Conservation (phyloP, 805 yeast species). For the Saturnispora quitensis region DNA sequence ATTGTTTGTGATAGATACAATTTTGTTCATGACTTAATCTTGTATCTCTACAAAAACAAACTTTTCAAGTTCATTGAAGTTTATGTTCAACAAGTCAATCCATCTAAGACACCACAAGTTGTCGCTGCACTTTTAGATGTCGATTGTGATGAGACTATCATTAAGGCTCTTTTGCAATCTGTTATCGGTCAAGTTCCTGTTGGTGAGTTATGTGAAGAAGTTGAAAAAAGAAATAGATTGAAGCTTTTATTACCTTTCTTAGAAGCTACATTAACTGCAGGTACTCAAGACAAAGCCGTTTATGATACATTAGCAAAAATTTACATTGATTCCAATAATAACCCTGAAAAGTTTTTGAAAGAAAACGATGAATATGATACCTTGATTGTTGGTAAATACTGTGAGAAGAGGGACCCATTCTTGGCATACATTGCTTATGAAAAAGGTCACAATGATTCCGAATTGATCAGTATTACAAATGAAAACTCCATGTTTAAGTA, state of each 20-base stretch:
- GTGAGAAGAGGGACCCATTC: constrained; percentile 98
- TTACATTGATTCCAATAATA: constrained; percentile 94
- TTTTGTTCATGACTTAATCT: constrained; percentile 86
- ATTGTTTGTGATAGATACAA: constrained; percentile 90
- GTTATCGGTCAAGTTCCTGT: constrained; percentile 94
- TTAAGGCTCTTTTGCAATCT: constrained; percentile 68
- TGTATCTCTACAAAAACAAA: constrained; percentile 90
- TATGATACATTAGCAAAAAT: constrained; percentile 94
- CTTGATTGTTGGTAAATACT: constrained; percentile 91
- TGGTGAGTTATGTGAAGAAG: constrained; percentile 81
- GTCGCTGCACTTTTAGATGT: constrained; percentile 94
- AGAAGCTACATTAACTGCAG: constrained; percentile 77
- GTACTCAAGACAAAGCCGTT: constrained; percentile 83
- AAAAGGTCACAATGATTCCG: constrained; percentile 87
- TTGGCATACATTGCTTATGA: constrained; percentile 96
- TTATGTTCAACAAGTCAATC: constrained; percentile 95
- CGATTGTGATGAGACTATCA: constrained; percentile 88
- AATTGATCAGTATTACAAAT: constrained; percentile 83
- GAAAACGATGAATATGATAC: constrained; percentile 89
- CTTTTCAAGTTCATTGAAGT: constrained; percentile 95
- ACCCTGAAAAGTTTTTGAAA: constrained; percentile 91
- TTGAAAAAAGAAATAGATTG: constrained; percentile 91
- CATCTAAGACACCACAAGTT: constrained; percentile 92
- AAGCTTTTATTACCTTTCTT: constrained; percentile 87
- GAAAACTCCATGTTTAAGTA: constrained; percentile 97